Base-by-base conservation (phyloP, 179 eudicot genomes). In the Nepenthes alata region DNA sequence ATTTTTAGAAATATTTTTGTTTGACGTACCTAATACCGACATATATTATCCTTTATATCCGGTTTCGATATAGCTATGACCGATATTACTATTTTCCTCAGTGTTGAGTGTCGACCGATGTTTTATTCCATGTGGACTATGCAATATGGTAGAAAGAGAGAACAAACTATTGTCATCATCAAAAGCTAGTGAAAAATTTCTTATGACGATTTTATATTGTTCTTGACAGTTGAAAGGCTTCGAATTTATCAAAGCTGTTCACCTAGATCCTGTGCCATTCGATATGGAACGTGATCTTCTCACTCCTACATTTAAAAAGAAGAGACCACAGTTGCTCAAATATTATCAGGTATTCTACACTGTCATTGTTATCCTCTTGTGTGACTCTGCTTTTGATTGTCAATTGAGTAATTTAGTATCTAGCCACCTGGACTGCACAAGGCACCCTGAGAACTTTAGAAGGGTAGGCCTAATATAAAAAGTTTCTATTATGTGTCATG, bases 241-340 rank as follows among this genome's bases (percentile, higher is more conserved):
- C 64, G 95, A 93, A 71, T 65, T 86, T 37, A 70, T 91, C 64
- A 91, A 76, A 79, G 84, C 81, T 44, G 77, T 91, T 36, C 91
- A 91, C 57, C 83, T 91, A 36, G 98, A 91, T 48, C 86, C 95
- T 0, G 70, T 73, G 69, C 89, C 91, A 12, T 91, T 91, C 35
- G 95, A 91, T 78, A 81, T 86, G 66, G 95, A 89, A 3, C 95
- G 95, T 1, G 95, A 91, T 65, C 98, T 91, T 58, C 67, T 86
- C 6, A 91, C 98, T 16, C 98, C 98, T 8, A 91, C 98, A 35
- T 86, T 73, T 62, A 91, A 91, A 75, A 85, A 84, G 82, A 89
- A 86, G 76, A 78, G 98, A 75, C 91, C 91, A 36, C 89, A 89
- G 59, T 48, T 91, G 81, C 85, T 78, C 65, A 89, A 91, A 56